phyloP scores from a whole-genome alignment of 2,329 filamentous ascomycete genomes.

The Fusarium paranaense region DNA sequence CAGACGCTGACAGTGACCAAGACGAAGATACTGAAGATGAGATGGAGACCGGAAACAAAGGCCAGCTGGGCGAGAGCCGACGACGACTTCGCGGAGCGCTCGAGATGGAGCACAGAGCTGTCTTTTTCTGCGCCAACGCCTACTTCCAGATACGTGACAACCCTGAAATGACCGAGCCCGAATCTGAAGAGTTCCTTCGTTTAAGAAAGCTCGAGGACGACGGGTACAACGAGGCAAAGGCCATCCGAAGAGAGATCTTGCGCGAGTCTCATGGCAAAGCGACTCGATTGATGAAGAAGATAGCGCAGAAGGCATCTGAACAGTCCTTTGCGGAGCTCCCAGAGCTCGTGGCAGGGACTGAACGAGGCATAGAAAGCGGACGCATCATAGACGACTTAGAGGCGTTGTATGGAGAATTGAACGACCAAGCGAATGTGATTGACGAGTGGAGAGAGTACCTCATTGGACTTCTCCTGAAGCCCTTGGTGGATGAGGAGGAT shows the following conservation, averaged over 20 bases:
- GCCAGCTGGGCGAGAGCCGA: conserved; percentile 67
- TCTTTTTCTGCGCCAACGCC: conserved; percentile 87
- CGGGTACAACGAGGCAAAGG: conserved; percentile 82
- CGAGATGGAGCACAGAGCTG: conserved; percentile 83
- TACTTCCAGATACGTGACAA: conserved; percentile 86
- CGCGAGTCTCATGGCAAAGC: conserved; percentile 58
- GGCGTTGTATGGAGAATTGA: conserved; percentile 72
- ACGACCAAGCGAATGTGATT: conserved; percentile 77
- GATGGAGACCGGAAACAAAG: conserved; percentile 48
- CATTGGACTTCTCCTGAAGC: conserved; percentile 76
- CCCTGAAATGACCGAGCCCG: conserved; percentile 69
- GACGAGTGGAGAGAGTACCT: conserved; percentile 81
- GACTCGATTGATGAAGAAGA: conserved; percentile 67
- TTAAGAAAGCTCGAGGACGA: conserved; percentile 78
- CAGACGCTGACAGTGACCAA: conserved; percentile 11
- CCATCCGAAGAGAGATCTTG: conserved; percentile 83
- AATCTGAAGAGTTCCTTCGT: conserved; percentile 73
- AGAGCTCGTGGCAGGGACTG: conserved; percentile 61
- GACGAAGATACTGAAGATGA: conserved; percentile 49
- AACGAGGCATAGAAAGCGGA: conserved; percentile 79
- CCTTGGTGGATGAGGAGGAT: conserved; percentile 86
- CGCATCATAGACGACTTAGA: conserved; percentile 75
- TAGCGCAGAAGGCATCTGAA: conserved; percentile 64
- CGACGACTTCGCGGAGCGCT: conserved; percentile 77
- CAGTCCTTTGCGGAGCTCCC: conserved; percentile 73